phyloP scores from a whole-genome alignment of 108 stramenopile genomes.

The Discostella pseudostelligera region DNA sequence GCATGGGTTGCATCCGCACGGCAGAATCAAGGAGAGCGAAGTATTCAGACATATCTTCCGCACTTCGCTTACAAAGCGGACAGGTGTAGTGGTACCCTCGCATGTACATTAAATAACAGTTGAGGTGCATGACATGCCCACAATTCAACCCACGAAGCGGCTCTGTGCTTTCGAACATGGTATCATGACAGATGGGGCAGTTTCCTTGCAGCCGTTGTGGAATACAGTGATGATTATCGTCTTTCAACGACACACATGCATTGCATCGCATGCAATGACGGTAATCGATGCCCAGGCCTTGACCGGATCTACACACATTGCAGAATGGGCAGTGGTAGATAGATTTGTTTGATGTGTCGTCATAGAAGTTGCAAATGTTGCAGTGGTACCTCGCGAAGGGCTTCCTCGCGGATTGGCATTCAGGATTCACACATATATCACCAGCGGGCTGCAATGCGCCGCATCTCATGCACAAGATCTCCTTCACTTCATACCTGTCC shows the following conservation, averaged over 20 bases:
- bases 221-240: conserved; percentile 90
- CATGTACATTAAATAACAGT: conserved; percentile 81
- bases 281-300: conserved; percentile 92
- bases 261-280: conserved; percentile 98
- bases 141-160: conserved; percentile 85
- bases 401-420: conserved; percentile 65
- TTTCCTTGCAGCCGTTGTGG: conserved; percentile 89
- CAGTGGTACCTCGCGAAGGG: conserved; percentile 85
- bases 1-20: conserved; percentile 87
- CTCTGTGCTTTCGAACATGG: conserved; percentile 87
- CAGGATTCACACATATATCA: conserved; percentile 69
- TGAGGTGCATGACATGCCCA: conserved; percentile 94
- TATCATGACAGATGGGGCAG: conserved; percentile 92
- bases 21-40: conserved; percentile 84
- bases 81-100: conserved; percentile 72
- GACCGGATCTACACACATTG: conserved; percentile 90
- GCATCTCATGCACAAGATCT: conserved; percentile 91
- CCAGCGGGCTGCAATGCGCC: conserved; percentile 82
- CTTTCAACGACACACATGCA: conserved; percentile 86
- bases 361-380: conserved; percentile 88
- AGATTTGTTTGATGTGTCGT: conserved; percentile 61
- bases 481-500: conserved; percentile 86
- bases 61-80: conserved; percentile 81
- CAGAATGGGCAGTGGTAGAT: conserved; percentile 97
- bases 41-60: conserved; percentile 87